Evolutionary conservation across 2,329 filamentous ascomycete species (phyloP), one percentile per base, ranked within the genome.

Genomic region (Neonectria punicea): DNA sequence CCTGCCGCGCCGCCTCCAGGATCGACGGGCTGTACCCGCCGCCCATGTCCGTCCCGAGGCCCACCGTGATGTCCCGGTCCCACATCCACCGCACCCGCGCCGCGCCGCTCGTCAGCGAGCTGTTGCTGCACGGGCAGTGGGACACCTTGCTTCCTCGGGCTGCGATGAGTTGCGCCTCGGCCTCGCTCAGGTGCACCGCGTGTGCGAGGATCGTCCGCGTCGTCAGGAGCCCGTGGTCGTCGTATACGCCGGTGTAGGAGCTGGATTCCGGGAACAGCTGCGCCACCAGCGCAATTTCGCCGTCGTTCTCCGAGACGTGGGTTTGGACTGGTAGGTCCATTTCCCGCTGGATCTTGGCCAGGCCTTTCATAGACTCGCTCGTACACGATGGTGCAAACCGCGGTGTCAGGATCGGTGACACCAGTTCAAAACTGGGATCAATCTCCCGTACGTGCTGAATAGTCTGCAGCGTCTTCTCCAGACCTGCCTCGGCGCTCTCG

Each of bases 81-180:
- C 97, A 84, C 71, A 97, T 77, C 79, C 87, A 87, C 18, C 95
- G 85, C 2, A 99, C 90, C 4, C 88, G 89, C 9, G 93, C 92
- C 53, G 90, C 86, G 0, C 96, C 96, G 32, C 89, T 93, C 1
- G 93, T 93, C 53, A 99, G 84, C 0, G 92, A 89, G 6, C 89
- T 90, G 79, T 99, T 99, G 72, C 90, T 93, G 59, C 91, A 92
- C 0, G 95, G 95, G 77, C 95, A 98, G 80, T 98, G 95, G 5
- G 88, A 88, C 18, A 98, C 85, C 70, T 92, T 93, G 5, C 89
- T 83, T 4, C 86, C 80, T 0, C 90, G 82, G 2, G 74, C 64
- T 1, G 86, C 87, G 58, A 98, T 86, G 11, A 95, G 79, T 10
- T 76, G 76, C 0, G 88, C 87, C 79, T 98, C 95, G 0, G 82